Evolutionary conservation across 2,329 filamentous ascomycete genomes (phyloP).

Genomic region (Aquanectria penicillioides): DNA sequence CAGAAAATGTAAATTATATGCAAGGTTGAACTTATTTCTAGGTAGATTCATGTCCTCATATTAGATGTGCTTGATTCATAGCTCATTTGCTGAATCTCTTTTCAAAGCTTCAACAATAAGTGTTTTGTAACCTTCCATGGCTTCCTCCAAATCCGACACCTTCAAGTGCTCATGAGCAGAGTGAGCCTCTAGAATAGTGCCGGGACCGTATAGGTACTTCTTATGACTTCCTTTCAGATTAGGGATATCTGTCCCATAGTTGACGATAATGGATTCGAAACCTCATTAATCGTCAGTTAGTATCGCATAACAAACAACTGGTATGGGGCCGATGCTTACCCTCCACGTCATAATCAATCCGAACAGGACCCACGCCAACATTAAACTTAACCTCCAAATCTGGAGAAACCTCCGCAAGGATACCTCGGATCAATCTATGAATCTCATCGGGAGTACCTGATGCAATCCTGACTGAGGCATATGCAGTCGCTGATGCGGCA

Average conservation of each 20-base stretch:
- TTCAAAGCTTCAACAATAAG: conserved; percentile 65
- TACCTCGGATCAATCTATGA: not conserved
- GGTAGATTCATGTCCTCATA: no score
- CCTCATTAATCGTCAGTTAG: conserved; percentile 47
- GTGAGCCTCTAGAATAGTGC: conserved; percentile 83
- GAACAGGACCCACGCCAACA: conserved; percentile 16
- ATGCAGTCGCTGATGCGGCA: conserved; percentile 57
- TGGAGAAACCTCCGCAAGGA: not conserved
- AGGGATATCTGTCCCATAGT: conserved; percentile 91
- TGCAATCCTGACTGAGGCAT: conserved; percentile 8
- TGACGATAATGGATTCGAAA: conserved; percentile 80
- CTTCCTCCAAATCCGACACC: conserved; percentile 75
- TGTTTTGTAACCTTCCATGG: conserved; percentile 78
- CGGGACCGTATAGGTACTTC: conserved; percentile 69
- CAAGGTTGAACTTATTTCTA: no score
- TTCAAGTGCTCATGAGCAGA: conserved; percentile 80
- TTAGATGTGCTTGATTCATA: no score
- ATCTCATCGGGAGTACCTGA: conserved; percentile 12
- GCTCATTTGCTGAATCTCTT: no score
- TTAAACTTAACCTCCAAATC: conserved; percentile 22
- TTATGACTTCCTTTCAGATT: conserved; percentile 73
- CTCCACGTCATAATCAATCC: conserved; percentile 20
- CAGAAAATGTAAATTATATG: no score
- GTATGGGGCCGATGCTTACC: not conserved
- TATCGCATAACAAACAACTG: no score